These are phyloP conservation scores for Prosopis cineraria DNA, from an alignment of 306 rosid species.

Conservation along the genomic window DNA sequence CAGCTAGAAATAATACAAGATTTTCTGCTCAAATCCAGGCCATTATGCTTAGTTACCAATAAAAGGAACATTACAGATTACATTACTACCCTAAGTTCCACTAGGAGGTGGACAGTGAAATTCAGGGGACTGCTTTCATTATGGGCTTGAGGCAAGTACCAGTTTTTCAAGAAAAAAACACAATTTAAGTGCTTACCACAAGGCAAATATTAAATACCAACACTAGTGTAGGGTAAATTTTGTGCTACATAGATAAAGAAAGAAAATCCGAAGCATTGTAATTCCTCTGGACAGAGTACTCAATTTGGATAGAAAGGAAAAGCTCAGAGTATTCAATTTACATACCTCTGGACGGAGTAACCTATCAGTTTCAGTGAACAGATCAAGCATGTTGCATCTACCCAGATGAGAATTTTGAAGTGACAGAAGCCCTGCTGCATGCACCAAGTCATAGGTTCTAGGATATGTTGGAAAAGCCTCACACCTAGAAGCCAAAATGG, in stretches of 20 bases:
- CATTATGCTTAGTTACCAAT: slow-evolving; percentile 1
- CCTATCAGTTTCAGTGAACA: slow-evolving; percentile 87
- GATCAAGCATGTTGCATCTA: slow-evolving; percentile 78
- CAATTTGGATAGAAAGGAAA: neutral
- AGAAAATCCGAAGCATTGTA: neutral
- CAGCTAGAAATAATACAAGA: neutral
- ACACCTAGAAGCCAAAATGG: slow-evolving; percentile 61
- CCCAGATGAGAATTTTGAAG: slow-evolving; percentile 65
- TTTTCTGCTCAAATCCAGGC: slow-evolving; percentile 8
- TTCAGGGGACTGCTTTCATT: neutral
- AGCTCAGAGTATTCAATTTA: slow-evolving; percentile 4
- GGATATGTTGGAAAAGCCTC: slow-evolving; percentile 96
- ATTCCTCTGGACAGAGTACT: neutral
- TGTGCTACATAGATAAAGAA: neutral
- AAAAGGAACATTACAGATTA: slow-evolving; percentile 3
- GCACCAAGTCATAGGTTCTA: slow-evolving; percentile 95
- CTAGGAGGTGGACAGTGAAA: neutral
- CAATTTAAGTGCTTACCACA: neutral
- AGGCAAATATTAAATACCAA: neutral
- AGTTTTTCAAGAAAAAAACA: too few species aligned
- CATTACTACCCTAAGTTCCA: neutral
- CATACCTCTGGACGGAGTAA: slow-evolving; percentile 96
- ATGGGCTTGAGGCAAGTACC: neutral
- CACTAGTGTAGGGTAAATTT: neutral
- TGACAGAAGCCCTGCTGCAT: slow-evolving; percentile 87